These are phyloP conservation scores for Dentipellis fragilis DNA, from an alignment of 768 basidiomycete genomes.

Conservation along the genomic window DNA sequence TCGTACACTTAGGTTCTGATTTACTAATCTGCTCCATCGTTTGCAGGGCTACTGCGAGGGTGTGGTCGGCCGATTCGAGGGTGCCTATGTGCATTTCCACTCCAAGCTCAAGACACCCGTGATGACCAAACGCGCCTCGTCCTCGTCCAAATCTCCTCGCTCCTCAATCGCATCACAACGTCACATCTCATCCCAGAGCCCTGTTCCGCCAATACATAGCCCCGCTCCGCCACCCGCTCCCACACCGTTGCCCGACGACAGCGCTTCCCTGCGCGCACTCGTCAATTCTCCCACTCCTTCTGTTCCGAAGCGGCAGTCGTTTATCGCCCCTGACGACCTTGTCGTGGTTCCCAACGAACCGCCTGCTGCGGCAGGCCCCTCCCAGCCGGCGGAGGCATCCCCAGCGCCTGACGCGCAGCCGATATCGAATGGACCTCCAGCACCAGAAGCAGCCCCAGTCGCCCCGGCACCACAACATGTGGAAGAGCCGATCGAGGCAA, in stretches of 20 bases:
- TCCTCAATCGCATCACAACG: constrained; percentile 15
- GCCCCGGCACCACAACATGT: too few relatives aligned
- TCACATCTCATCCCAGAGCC: constrained; percentile 19
- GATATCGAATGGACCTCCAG: too few relatives aligned
- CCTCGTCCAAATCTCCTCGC: constrained; percentile 20
- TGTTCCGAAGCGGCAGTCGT: background rate
- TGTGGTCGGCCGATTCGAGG: constrained; percentile 69
- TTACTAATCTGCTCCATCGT: background rate
- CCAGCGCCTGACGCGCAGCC: too few relatives aligned
- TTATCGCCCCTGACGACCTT: background rate
- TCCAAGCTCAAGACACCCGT: constrained; percentile 71
- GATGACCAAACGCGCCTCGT: constrained; percentile 57
- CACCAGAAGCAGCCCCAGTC: too few relatives aligned
- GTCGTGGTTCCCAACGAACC: background rate
- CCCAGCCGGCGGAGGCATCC: background rate
- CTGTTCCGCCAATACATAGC: constrained; percentile 11
- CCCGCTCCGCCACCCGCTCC: constrained; percentile 5
- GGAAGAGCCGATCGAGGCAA: too few relatives aligned
- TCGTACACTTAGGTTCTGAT: too few relatives aligned
- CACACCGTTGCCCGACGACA: background rate
- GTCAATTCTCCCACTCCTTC: background rate
- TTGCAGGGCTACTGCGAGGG: constrained; percentile 78
- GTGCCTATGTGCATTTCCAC: constrained; percentile 55
- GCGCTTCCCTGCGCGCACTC: background rate
- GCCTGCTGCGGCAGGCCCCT: background rate